phyloP scores from a whole-genome alignment of 2,329 filamentous ascomycete species.

The Fusarium sp. region DNA sequence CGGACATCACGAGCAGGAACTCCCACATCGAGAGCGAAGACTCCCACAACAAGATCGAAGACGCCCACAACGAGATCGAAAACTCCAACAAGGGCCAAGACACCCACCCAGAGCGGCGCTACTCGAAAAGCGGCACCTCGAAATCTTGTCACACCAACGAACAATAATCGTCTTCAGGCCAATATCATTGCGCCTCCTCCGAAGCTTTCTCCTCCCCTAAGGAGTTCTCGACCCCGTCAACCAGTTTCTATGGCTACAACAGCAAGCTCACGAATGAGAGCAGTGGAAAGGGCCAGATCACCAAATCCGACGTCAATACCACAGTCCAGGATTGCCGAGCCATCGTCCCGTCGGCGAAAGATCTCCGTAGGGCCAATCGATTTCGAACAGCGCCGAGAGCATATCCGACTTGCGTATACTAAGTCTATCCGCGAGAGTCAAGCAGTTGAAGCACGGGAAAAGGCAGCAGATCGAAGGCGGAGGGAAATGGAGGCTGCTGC shows the following conservation, averaged over 20 bases:
- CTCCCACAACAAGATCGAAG: conserved; percentile 57
- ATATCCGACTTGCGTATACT: conserved; percentile 87
- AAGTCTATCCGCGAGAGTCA: conserved; percentile 84
- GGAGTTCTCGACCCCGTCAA: conserved; percentile 85
- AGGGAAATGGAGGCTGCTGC: conserved; percentile 65
- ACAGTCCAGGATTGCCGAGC: conserved; percentile 54
- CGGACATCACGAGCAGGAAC: conserved; percentile 56
- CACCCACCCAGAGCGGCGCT: conserved; percentile 55
- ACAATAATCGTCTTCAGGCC: conserved; percentile 74
- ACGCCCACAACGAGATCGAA: conserved; percentile 58
- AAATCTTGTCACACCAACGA: conserved; percentile 62
- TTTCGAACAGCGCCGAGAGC: conserved; percentile 84
- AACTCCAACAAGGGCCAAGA: conserved; percentile 60
- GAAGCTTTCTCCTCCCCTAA: conserved; percentile 81
- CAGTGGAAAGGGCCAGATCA: conserved; percentile 68
- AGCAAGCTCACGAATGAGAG: conserved; percentile 76
- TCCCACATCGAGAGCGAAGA: conserved; percentile 57
- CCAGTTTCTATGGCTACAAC: conserved; percentile 81
- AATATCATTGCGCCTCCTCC: conserved; percentile 79
- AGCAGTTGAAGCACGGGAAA: conserved; percentile 67
- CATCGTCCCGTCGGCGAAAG: conserved; percentile 62
- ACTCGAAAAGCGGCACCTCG: conserved; percentile 58
- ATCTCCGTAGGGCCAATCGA: conserved; percentile 81
- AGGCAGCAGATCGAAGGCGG: conserved; percentile 65
- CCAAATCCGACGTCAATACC: conserved; percentile 55